These are phyloP conservation scores for Ambispora gerdemannii DNA, from an alignment of 192 early-diverging fungal species.

Conservation along the genomic window DNA sequence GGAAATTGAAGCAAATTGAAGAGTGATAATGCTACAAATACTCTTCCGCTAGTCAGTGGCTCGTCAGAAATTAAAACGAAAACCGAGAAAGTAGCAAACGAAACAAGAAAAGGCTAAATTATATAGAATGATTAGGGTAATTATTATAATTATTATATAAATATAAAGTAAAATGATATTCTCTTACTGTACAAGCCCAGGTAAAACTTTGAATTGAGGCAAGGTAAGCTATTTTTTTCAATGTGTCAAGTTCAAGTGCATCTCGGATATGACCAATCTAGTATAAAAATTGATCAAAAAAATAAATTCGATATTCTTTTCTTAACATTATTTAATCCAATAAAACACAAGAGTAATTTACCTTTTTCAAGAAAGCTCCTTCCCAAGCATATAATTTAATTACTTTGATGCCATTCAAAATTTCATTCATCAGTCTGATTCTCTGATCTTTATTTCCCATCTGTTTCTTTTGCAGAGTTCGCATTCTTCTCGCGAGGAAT, in stretches of 20 bases:
- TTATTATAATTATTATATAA: background rate
- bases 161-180: background rate
- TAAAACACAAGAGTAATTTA: too few relatives aligned
- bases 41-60: constrained; percentile 61
- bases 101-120: constrained; percentile 75
- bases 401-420: constrained; percentile 87
- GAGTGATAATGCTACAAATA: constrained; percentile 85
- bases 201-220: constrained; percentile 70
- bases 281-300: background rate
- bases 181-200: constrained; percentile 61
- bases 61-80: constrained; percentile 54
- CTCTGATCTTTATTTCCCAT: constrained; percentile 76
- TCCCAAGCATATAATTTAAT: constrained; percentile 98
- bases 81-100: constrained; percentile 76
- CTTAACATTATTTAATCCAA: too few relatives aligned
- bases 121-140: background rate
- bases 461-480: constrained; percentile 69
- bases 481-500: constrained; percentile 59
- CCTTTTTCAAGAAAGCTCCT: constrained; percentile 68
- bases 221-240: constrained; percentile 72
- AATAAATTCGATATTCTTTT: background rate
- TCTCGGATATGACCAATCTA: constrained; percentile 61
- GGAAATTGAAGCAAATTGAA: constrained; percentile 94
- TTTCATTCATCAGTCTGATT: constrained; percentile 63
- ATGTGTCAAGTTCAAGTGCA: constrained; percentile 69